A percentile compares a stretch with the other conserved stretches of the same genome.
Conservation (phyloP, 2,329 filamentous ascomycete species). For the Botrytis galanthina region DNA sequence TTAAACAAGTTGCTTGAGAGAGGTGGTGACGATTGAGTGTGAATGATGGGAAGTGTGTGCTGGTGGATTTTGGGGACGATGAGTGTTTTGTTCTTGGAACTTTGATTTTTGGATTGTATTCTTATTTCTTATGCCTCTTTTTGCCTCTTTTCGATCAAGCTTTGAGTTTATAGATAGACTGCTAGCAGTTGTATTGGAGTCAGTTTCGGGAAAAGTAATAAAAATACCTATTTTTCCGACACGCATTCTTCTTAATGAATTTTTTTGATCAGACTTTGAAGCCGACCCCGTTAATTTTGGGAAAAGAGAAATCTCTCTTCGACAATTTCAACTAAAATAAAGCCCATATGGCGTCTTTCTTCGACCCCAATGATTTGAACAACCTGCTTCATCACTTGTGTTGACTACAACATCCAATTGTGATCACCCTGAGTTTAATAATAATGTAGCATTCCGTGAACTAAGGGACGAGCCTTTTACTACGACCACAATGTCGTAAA, state of each 20-base stretch:
- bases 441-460: too few species aligned
- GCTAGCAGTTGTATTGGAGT: neutral
- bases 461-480: too few species aligned
- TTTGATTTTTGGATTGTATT: neutral
- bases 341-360: neutral
- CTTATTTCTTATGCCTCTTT: neutral
- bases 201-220: neutral
- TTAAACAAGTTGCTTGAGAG: neutral
- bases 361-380: neutral
- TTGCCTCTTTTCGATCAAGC: rapidly evolving
- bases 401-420: neutral
- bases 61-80: neutral
- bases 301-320: too few species aligned
- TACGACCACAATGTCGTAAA: neutral
- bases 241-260: neutral
- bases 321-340: neutral
- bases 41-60: too few species aligned
- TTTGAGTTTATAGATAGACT: neutral
- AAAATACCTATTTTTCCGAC: neutral
- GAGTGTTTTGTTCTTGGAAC: neutral
- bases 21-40: too few species aligned
- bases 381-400: neutral
- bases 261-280: neutral
- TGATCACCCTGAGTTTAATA: too few species aligned
- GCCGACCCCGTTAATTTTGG: rapidly evolving